Base-by-base conservation (phyloP, 75 land plant genomes). In the Selaginella moellendorffii region DNA sequence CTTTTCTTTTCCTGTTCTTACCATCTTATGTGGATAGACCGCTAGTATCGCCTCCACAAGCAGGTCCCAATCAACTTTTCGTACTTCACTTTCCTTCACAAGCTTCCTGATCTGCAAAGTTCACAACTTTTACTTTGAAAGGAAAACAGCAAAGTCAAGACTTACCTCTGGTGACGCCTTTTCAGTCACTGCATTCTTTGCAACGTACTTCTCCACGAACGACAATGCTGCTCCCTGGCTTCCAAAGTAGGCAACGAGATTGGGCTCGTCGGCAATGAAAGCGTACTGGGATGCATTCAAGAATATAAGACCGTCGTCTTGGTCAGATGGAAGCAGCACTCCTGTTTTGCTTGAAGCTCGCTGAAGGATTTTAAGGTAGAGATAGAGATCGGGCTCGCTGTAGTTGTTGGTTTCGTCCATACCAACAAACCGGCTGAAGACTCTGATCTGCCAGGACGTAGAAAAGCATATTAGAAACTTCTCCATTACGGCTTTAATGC, bases 401-500 rank as follows among this genome's bases (percentile, higher is more conserved):
- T 63, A 69, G 52, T 46, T 31, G 27, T 61, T 69, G 21, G 51
- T 26, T 14, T 28, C 67, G 21, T 74, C 76, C 54, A 69, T 71
- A 22, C 76, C 76, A 64, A 64, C 63, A 61, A 74, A 74, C 18
- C 72, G 54, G 61, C 72, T 72, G 54, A 74, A 74, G 2, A 74
- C 17, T 56, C 72, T 74, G 27, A 69, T 1, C 76, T 74, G 73
- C 67, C 59, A 14, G 14, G 14, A 5, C 46, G 46, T 5, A 36
- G 46, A 5, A 36, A 5, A 36, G 14, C 46, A 36, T 36, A 5
- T 5, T 36, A 14, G 14, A 36, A 36, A n/a, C n/a, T n/a, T n/a
- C n/a, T n/a, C 46, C 14, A 8, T 5, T 8, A 20, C 20, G 60
- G 5, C 24, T 8, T 8, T 2, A 8, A 20, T 18, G 5, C 42